These are phyloP conservation scores for Cytospora chrysosperma DNA, from an alignment of 2,329 filamentous ascomycete species.

Conservation along the genomic window DNA sequence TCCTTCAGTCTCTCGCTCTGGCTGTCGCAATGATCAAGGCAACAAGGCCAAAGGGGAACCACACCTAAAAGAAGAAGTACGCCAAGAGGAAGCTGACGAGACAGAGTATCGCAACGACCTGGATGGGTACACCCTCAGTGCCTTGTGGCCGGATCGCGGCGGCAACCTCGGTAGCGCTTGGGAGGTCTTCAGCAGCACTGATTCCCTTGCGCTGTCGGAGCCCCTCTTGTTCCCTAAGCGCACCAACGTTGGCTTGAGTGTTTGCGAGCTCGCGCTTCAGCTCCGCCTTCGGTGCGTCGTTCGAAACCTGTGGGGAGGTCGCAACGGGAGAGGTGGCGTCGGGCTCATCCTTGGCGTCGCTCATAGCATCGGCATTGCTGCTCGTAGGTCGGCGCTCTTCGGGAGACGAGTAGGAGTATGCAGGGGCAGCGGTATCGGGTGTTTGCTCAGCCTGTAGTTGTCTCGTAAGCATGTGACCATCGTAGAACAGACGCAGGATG, in stretches of 20 bases:
- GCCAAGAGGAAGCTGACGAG: slow-evolving; percentile 89
- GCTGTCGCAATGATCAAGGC: not conserved
- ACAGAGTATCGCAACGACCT: slow-evolving; percentile 80
- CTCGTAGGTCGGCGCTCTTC: slow-evolving; percentile 28
- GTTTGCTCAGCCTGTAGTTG: slow-evolving; percentile 33
- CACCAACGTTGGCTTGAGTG: slow-evolving; percentile 65
- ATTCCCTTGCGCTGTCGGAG: slow-evolving; percentile 75
- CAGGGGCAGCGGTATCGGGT: slow-evolving; percentile 31
- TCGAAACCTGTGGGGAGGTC: slow-evolving; percentile 24
- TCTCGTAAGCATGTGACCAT: slow-evolving; percentile 5
- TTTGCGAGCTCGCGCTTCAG: slow-evolving; percentile 44
- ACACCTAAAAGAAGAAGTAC: slow-evolving; percentile 85
- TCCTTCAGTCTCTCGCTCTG: not conserved
- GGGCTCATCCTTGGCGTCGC: slow-evolving; percentile 26
- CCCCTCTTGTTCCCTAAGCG: slow-evolving; percentile 68
- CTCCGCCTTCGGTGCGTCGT: slow-evolving; percentile 30
- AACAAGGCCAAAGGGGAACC: not conserved
- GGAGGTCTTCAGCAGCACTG: slow-evolving; percentile 32
- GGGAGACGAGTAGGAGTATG: slow-evolving; percentile 35
- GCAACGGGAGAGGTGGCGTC: slow-evolving; percentile 27
- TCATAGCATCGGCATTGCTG: slow-evolving; percentile 26
- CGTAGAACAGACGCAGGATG: not conserved
- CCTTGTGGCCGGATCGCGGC: slow-evolving; percentile 51
- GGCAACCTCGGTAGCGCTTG: slow-evolving; percentile 40
- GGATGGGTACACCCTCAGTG: slow-evolving; percentile 80